Base-by-base conservation (phyloP, 2,329 filamentous ascomycete species). In the Dothidotthia symphoricarpi region DNA sequence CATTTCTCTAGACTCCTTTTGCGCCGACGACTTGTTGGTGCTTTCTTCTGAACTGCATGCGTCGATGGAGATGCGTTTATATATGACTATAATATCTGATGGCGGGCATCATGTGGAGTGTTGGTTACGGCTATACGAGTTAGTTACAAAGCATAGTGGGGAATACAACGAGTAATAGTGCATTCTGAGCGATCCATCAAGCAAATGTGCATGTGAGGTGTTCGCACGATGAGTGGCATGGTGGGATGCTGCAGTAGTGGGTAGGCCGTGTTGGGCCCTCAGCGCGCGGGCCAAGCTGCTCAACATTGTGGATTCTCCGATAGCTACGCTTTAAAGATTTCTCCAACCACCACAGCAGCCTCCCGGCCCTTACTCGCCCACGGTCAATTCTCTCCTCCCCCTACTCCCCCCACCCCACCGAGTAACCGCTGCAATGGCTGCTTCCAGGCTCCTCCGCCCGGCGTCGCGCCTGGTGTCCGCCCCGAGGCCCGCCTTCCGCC, bases 401-500 rank as follows among this genome's bases (percentile, higher is more conserved):
- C 43, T 42, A 40, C 32, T 24, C 16, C 29, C 31, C 25, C 40
- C 24, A 30, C 35, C 33, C 16, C 35, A 16, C 43, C 44, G 36
- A 31, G 34, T 35, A 36, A 31, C 26, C 25, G 29, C 33, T 32
- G 41, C 55, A 63, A 83, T 82, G 79, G 74, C 77, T 62, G 73
- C 74, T 63, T 70, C 77, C 58, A 75, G 80, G 71, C 69, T 85
- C 56, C 73, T 83, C 69, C 79, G 80, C 66, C 81, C 81, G 56
- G 78, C 80, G 56, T 74, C 78, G 60, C 76, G 80, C 66, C 72
- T 83, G 61, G 64, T 83, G 52, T 77, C 80, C 50, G 74, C 77
- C 50, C 71, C 76, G 49, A 69, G 74, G 51, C 64, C 77, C 54
- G 61, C 71, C 38, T 63, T 74, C 59, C 75, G 78, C 66, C 72